Evolutionary conservation across 306 rosid species (phyloP), one percentile per base, ranked within the genome.

Genomic region (Vicia sativa): DNA sequence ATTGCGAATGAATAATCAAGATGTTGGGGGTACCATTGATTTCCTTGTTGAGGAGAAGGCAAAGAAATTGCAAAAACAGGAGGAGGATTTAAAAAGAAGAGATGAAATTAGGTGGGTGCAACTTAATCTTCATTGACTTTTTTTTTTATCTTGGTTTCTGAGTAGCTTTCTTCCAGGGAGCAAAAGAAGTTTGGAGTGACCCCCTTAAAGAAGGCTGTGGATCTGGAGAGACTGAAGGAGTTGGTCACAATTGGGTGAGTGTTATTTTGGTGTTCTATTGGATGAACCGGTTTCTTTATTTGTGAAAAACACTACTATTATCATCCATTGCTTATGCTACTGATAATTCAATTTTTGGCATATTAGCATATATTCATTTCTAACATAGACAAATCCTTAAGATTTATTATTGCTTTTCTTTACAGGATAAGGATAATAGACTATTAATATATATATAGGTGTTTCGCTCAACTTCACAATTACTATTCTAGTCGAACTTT

Each of bases 1-100:
- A 52, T 60, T 93, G 71, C 74, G 93, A 66, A 93, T 93, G 85
- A 86, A 78, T 86, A 82, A 92, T 90, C 95, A 93, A 79, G 96
- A 93, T 75, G 91, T 90, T 42, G 81, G 75, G 45, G 76, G 75
- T 58, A 97, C 97, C 45, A 74, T 93, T 82, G 91, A 90, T 85
- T 93, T 93, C 76, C 97, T 93, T 39, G 83, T 54, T 67, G 96
- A 85, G 72, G 89, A 90, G 72, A 86, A 67, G 64, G 76, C 83
- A 15, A 87, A 79, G 83, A 83, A 77, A 80, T 44, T 59, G 41
- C 81, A 73, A 62, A 86, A 86, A 57, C 41, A 14, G 65, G 89
- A 83, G 82, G 96, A 92, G 9, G 87, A 89, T 85, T 58, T 77
- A 42, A 77, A 5, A 56, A 83, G 78, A 68, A 65, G 78, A 58